Conservation (phyloP, 257 asterid species). For the Parsonsia alboflavescens region DNA sequence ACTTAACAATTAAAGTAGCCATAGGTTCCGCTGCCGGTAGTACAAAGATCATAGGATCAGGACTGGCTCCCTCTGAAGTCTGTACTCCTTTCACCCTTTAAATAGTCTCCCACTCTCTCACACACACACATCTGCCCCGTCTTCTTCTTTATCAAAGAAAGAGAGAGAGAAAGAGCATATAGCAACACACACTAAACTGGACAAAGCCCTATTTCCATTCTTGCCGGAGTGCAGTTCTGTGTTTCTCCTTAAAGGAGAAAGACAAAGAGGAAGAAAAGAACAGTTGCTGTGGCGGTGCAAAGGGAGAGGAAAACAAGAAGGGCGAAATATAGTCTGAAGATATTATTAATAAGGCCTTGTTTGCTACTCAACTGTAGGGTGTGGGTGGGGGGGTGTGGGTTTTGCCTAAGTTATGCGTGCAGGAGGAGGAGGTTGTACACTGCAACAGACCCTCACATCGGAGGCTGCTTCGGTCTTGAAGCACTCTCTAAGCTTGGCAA, state of each 20-base stretch:
- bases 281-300: conserved; percentile 2
- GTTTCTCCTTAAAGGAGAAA: conserved; percentile 6
- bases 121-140: background rate
- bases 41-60: conserved; percentile 11
- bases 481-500: conserved; percentile 72
- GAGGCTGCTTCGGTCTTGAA: conserved; percentile 90
- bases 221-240: background rate
- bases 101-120: background rate
- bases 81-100: conserved; percentile 7
- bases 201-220: background rate
- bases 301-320: background rate
- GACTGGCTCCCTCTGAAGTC: conserved; percentile 6
- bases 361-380: conserved; percentile 28
- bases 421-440: conserved; percentile 51
- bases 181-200: too few species aligned
- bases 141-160: background rate
- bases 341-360: conserved; percentile 5
- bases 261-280: background rate
- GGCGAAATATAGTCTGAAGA: background rate
- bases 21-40: background rate
- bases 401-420: conserved; percentile 73
- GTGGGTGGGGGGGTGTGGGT: conserved; percentile 58
- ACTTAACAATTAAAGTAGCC: too few species aligned
- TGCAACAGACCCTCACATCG: conserved; percentile 85
- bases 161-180: background rate